Percentiles rank a stretch among this genome's conserved stretches.
Evolutionary conservation across 768 basidiomycete species (phyloP).

Genomic region (Leccinellum luteum): DNA sequence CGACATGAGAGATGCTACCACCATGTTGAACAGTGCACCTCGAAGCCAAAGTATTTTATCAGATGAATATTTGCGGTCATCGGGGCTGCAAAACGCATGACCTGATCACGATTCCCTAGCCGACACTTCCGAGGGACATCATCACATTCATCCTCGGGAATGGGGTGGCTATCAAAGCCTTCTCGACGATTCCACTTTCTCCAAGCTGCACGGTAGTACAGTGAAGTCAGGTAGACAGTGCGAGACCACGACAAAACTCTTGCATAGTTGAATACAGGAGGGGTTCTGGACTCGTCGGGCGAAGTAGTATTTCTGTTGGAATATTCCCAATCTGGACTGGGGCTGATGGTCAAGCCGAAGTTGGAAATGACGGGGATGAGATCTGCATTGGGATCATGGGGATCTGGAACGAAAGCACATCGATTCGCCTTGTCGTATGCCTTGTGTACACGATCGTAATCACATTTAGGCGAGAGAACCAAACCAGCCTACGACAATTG

Average conservation of each 20-base stretch:
- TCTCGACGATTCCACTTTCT: not conserved
- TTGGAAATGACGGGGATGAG: too few relatives aligned
- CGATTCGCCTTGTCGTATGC: too few relatives aligned
- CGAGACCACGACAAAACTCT: constrained; percentile 23
- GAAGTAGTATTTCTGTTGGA: not conserved
- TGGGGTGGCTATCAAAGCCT: not conserved
- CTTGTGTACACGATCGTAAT: too few relatives aligned
- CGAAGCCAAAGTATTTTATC: constrained; percentile 17
- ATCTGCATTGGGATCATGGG: too few relatives aligned
- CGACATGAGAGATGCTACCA: constrained; percentile 28
- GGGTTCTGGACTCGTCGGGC: constrained; percentile 15
- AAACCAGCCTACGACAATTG: too few relatives aligned
- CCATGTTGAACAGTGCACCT: constrained; percentile 22
- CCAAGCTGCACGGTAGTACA: constrained; percentile 20
- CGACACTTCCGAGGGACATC: constrained; percentile 12
- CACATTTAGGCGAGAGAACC: too few relatives aligned
- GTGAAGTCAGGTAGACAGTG: constrained; percentile 11
- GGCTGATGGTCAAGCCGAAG: too few relatives aligned
- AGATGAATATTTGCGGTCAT: not conserved
- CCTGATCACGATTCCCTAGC: constrained; percentile 17
- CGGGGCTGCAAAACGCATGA: constrained; percentile 15
- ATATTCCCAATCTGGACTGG: constrained; percentile 2
- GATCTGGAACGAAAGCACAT: too few relatives aligned
- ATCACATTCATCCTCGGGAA: constrained; percentile 4
- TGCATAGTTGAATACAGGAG: constrained; percentile 24